Evolutionary conservation across 2,329 filamentous ascomycete genomes (phyloP).

Genomic region (Trichophyton benhamiae): DNA sequence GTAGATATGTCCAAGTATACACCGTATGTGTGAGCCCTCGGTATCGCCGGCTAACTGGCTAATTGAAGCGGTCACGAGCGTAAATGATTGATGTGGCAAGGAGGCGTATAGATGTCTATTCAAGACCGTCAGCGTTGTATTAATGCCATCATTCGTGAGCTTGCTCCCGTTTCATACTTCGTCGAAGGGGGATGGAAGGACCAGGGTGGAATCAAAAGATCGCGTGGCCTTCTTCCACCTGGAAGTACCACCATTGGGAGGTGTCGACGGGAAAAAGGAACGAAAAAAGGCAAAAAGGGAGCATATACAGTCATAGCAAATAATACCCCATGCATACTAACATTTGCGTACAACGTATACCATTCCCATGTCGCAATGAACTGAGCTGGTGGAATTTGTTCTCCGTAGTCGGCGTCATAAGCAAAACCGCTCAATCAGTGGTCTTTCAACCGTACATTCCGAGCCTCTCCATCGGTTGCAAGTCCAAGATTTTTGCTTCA

Average conservation of each 20-base stretch:
- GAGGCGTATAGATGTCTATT: background rate
- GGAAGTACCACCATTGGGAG: background rate
- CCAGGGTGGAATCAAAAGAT: background rate
- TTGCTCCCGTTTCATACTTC: background rate
- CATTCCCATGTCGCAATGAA: background rate
- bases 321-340: background rate
- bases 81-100: background rate
- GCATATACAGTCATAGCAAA: background rate
- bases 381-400: background rate
- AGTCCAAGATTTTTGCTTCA: background rate
- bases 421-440: background rate
- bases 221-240: conserved; percentile 1
- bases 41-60: background rate
- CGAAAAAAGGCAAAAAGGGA: background rate
- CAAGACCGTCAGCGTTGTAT: background rate
- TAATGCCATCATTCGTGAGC: background rate
- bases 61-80: background rate
- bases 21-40: background rate
- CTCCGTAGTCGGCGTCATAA: background rate
- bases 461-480: background rate
- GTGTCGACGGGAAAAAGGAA: background rate
- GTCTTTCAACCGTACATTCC: background rate
- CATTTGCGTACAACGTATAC: background rate
- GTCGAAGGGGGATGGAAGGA: background rate
- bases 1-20: background rate